These are phyloP conservation scores for Arabis hirsuta DNA, from an alignment of 345 rosid species.

Conservation along the genomic window DNA sequence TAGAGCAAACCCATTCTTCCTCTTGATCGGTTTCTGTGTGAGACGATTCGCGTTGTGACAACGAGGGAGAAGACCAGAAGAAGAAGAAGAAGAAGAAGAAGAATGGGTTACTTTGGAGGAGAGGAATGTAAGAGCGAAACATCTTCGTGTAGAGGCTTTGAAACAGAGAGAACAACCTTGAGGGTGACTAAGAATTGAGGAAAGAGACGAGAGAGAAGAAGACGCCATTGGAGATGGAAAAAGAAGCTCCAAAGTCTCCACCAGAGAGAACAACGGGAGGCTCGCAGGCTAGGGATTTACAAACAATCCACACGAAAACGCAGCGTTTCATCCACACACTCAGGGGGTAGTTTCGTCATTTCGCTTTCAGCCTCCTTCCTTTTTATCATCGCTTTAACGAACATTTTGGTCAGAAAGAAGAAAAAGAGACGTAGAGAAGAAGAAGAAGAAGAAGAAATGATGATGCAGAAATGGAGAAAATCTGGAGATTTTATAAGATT, in stretches of 20 bases:
- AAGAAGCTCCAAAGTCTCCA: constrained; percentile 30
- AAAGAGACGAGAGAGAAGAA: constrained; percentile 66
- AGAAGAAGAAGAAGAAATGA: constrained; percentile 4
- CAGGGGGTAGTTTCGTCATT: constrained; percentile 35
- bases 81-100: constrained; percentile 28
- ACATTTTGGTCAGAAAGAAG: constrained; percentile 11
- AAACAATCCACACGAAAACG: constrained; percentile 38
- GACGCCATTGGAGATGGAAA: constrained; percentile 54
- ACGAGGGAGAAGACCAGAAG: constrained; percentile 34
- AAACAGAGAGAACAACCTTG: constrained; percentile 50
- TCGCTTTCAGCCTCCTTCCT: not conserved
- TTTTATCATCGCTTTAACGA: not conserved
- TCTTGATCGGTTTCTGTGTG: constrained; percentile 34
- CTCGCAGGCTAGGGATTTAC: constrained; percentile 41
- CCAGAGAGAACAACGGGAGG: constrained; percentile 28
- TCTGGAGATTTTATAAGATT: constrained; percentile 38
- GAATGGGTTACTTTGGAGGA: constrained; percentile 40
- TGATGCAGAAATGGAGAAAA: constrained; percentile 60
- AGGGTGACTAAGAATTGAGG: constrained; percentile 54
- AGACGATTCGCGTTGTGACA: constrained; percentile 30
- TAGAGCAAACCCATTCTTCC: constrained; percentile 42
- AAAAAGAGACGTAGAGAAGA: not conserved
- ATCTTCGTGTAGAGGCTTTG: constrained; percentile 49
- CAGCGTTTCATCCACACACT: constrained; percentile 33
- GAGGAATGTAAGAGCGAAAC: constrained; percentile 48